Evolutionary conservation across 1,139 yeast genomes (phyloP), one percentile per base, ranked within the genome.

Genomic region (Geotrichum bryndzae): DNA sequence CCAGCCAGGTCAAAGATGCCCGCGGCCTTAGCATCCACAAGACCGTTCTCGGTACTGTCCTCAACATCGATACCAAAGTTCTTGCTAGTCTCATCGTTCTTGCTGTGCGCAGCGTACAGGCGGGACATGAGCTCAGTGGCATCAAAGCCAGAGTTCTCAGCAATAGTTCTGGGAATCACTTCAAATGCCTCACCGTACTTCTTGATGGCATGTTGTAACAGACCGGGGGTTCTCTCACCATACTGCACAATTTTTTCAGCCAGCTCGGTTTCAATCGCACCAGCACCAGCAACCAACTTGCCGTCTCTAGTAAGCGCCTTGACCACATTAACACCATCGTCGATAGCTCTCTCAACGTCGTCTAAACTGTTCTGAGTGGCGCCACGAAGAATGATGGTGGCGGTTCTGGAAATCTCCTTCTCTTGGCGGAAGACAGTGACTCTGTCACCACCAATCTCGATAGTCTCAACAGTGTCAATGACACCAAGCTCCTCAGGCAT

Each of bases 401-500:
- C 87, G 4, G 99, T 94, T 69, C 89, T 82, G 52, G 69, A 63
- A 23, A 63, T 58, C 54, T 76, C 79, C 63, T 80, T 80, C 67
- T 85, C 87, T 77, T 94, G 99, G 74, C 91, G 84, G 80, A 94
- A 92, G 45, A 95, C 83, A 11, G 99, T 94, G 52, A 94, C 99
- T 74, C 97, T 84, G 77, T 95, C 98, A 61, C 98, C 97, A 68
- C 99, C 99, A 72, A 94, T 90, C 78, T 94, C 99, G 69, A 84
- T 83, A 27, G 97, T 88, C 78, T 90, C 96, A 59, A 95, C 94
- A 33, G 87, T 76, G 74, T 94, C 99, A 66, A 94, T 84, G 54
- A 82, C 76, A 63, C 99, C 99, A 81, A 89, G 83, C 77, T 94
- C 98, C 71, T 92, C 97, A 15, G 96, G 94, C 79, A 89, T 84